Evolutionary conservation across 2,329 filamentous ascomycete species (phyloP).

Genomic region (Microdochium nivale): DNA sequence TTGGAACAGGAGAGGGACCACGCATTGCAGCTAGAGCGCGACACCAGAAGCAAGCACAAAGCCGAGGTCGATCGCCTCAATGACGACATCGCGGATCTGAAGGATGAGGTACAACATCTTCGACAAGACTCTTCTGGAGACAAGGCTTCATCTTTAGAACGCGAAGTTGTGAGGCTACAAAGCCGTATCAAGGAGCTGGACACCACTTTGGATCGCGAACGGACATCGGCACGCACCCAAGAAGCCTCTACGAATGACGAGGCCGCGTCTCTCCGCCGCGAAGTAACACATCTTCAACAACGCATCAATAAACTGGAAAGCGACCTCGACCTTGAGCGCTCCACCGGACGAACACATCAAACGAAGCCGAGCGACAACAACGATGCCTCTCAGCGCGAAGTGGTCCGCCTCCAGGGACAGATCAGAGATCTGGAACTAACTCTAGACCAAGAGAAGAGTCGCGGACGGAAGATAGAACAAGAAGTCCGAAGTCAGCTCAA

Average conservation of each 20-base stretch:
- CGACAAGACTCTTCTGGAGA: slow-evolving; percentile 13
- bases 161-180: slow-evolving; percentile 12
- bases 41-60: slow-evolving; percentile 45
- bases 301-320: background rate
- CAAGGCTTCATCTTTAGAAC: slow-evolving; percentile 12
- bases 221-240: background rate
- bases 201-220: slow-evolving; percentile 9
- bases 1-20: slow-evolving; percentile 47
- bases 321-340: background rate
- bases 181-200: slow-evolving; percentile 14
- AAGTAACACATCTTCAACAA: background rate
- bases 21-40: slow-evolving; percentile 50
- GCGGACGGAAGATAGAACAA: slow-evolving; percentile 1
- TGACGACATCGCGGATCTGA: slow-evolving; percentile 36
- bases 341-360: background rate
- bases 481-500: slow-evolving; percentile 25
- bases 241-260: background rate
- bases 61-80: slow-evolving; percentile 42
- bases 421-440: slow-evolving; percentile 8
- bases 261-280: background rate
- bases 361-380: background rate
- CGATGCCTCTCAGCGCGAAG: background rate
- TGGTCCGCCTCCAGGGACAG: slow-evolving; percentile 6
- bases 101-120: slow-evolving; percentile 29
- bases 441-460: slow-evolving; percentile 1